Evolutionary conservation across 1,284 basidiomycete genomes (phyloP), one percentile per base, ranked within the genome.

Genomic region (Malassezia yamatoensis): DNA sequence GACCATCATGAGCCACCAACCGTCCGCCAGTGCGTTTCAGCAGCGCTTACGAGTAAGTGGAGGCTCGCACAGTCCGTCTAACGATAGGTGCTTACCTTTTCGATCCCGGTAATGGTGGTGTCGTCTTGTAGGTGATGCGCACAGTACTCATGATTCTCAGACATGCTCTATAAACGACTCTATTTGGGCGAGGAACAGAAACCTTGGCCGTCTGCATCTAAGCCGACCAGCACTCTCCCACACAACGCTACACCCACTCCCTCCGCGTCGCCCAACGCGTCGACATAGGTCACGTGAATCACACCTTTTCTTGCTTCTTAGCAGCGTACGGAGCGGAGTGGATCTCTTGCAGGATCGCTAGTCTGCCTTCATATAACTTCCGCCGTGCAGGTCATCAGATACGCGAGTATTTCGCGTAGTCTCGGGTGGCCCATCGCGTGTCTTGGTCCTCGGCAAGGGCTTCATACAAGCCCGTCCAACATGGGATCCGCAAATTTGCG

Each of bases 161-260:
- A 66, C 9, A 63, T 70, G 18, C 62, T 70, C 7, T 63, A 66
- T 58, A 70, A 69, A 49, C 59, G 68, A 11, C 60, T 70, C 10
- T 69, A 67, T 35, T 45, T 70, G 5, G 68, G 68, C 21, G 63
- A 68, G 41, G 63, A 70, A 51, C 68, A 69, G 49, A 45, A 60
- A 3, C 62, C 58, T 16, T 51, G 68, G 3, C 66, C 66, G 4
- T 41, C 54, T 7, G 9, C 24, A 3, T 29, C 24, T 7, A 29
- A 29, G 24, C 24, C 24, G 24, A 29, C 24, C 24, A 29, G 24
- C 24, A 29, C 24, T 29, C 7, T 29, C 24, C 24, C 24, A 29
- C 4, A 29, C 24, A 3, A 29, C 24, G 4, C 24, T 29, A 7
- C 24, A 29, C 24, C 24, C 24, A 29, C 3, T 4, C 24, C 24